These are phyloP conservation scores for Linnemannia exigua DNA, from an alignment of 192 early-diverging fungal genomes.

Conservation along the genomic window DNA sequence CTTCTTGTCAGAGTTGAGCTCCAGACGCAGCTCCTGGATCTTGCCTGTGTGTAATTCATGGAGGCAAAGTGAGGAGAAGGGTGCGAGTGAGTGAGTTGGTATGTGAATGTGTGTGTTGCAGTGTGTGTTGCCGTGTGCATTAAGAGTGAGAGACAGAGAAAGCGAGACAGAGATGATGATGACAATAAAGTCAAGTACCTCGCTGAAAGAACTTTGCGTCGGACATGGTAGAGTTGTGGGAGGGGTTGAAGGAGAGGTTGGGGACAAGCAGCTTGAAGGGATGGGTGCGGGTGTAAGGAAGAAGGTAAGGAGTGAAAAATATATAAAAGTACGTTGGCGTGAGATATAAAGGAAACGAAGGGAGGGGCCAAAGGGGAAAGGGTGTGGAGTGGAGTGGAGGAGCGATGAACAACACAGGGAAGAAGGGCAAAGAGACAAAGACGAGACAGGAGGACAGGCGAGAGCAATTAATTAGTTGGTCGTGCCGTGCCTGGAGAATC, in stretches of 20 bases:
- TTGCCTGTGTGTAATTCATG: constrained; percentile 71
- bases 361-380: background rate
- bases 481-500: background rate
- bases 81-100: background rate
- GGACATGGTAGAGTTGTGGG: constrained; percentile 55
- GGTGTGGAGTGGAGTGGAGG: background rate
- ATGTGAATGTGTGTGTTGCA: background rate
- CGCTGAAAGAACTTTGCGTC: constrained; percentile 72
- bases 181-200: constrained; percentile 47
- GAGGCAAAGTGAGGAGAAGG: background rate
- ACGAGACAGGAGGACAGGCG: background rate
- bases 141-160: background rate
- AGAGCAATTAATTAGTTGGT: background rate
- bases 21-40: constrained; percentile 89
- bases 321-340: background rate
- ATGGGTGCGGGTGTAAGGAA: background rate
- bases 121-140: constrained; percentile 3
- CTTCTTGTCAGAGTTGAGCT: constrained; percentile 89
- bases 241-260: background rate
- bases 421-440: background rate
- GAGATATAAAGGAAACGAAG: background rate
- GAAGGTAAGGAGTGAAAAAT: background rate
- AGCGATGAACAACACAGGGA: background rate
- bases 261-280: background rate
- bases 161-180: background rate